Evolutionary conservation across 345 rosid genomes (phyloP).

Genomic region (Populus deltoides): DNA sequence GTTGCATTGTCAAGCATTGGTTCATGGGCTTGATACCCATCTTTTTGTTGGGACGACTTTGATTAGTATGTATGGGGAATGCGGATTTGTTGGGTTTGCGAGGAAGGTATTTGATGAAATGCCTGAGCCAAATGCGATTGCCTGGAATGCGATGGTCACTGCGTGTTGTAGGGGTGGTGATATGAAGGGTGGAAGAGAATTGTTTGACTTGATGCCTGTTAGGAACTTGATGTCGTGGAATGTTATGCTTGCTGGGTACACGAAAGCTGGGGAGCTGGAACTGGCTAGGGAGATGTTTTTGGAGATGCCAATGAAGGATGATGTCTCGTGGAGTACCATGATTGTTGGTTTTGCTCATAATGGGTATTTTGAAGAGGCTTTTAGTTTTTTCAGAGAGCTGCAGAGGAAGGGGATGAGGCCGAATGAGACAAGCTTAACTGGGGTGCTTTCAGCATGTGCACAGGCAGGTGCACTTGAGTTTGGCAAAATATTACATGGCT

Average conservation of each 20-base stretch:
- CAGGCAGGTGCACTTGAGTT: slow-evolving; percentile 78
- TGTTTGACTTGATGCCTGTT: slow-evolving; percentile 39
- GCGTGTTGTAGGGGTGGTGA: slow-evolving; percentile 41
- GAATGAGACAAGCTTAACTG: slow-evolving; percentile 72
- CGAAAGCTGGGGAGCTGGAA: slow-evolving; percentile 59
- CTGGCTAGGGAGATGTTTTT: slow-evolving; percentile 66
- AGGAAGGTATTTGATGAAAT: slow-evolving; percentile 56
- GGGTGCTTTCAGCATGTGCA: slow-evolving; percentile 92
- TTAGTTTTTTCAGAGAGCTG: slow-evolving; percentile 47
- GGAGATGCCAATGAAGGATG: slow-evolving; percentile 59
- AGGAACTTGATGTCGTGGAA: slow-evolving; percentile 80
- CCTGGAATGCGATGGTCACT: slow-evolving; percentile 54
- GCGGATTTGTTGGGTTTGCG: slow-evolving; percentile 55
- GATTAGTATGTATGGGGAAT: slow-evolving; percentile 84
- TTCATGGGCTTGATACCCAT: slow-evolving; percentile 41
- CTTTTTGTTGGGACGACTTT: slow-evolving; percentile 81
- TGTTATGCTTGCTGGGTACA: slow-evolving; percentile 79
- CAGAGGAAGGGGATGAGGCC: slow-evolving; percentile 33
- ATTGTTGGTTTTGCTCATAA: slow-evolving; percentile 50
- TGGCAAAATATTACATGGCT: slow-evolving; percentile 80
- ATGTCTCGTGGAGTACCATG: slow-evolving; percentile 65
- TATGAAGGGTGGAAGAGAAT: slow-evolving; percentile 24
- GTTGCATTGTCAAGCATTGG: slow-evolving; percentile 51
- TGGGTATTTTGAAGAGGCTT: slow-evolving; percentile 43
- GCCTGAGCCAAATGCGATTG: slow-evolving; percentile 63